phyloP scores from a whole-genome alignment of 805 yeast genomes.

The Deakozyma indianensis region DNA sequence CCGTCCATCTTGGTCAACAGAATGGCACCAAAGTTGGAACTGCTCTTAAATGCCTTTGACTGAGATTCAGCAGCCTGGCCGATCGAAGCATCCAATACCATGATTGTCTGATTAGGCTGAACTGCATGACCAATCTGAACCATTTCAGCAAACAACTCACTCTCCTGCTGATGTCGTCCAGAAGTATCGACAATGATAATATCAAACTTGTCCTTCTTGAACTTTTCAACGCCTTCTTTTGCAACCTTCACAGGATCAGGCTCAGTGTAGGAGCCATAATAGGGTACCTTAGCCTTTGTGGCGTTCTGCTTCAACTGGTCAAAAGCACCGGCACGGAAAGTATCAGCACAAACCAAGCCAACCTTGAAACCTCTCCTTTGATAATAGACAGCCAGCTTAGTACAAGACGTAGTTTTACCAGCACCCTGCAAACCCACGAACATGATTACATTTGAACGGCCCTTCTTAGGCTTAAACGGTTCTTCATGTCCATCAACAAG shows the following conservation, averaged over 20 bases:
- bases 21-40: slow-evolving; percentile 87
- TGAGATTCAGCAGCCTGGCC: slow-evolving; percentile 98
- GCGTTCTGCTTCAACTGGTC: slow-evolving; percentile 98
- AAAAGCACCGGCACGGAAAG: slow-evolving; percentile 98
- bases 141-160: slow-evolving; percentile 86
- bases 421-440: slow-evolving; percentile 98
- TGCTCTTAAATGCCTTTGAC: slow-evolving; percentile 85
- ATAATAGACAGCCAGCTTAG: slow-evolving; percentile 88
- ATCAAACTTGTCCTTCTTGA: slow-evolving; percentile 83
- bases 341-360: slow-evolving; percentile 96
- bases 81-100: slow-evolving; percentile 94
- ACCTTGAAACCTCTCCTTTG: slow-evolving; percentile 88
- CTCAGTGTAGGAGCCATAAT: slow-evolving; percentile 88
- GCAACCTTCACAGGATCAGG: slow-evolving; percentile 93
- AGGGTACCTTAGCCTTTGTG: slow-evolving; percentile 86
- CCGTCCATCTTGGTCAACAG: slow-evolving; percentile 95
- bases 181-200: slow-evolving; percentile 93
- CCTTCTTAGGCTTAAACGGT: slow-evolving; percentile 77
- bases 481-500: slow-evolving; percentile 54
- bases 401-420: slow-evolving; percentile 96
- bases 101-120: slow-evolving; percentile 86
- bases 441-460: slow-evolving; percentile 72
- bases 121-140: slow-evolving; percentile 80
- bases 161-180: slow-evolving; percentile 94
- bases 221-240: slow-evolving; percentile 78